Evolutionary conservation across 352 stramenopile species (phyloP).

Genomic region (Phytophthora foliorum): DNA sequence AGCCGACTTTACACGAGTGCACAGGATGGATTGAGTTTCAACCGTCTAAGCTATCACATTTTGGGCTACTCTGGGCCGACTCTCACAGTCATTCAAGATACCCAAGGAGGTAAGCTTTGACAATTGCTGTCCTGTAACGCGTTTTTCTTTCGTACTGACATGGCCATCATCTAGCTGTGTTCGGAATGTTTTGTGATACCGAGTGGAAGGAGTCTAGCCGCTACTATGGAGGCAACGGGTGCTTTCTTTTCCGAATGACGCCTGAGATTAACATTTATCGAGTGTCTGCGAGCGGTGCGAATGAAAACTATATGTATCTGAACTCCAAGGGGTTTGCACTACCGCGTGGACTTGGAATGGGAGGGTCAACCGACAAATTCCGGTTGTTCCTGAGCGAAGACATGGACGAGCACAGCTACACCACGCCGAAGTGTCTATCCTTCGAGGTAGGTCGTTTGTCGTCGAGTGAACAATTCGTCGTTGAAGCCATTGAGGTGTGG

Average conservation of each 20-base stretch:
- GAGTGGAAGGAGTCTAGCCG: conserved; percentile 88
- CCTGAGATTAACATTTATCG: conserved; percentile 75
- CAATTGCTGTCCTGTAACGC: background rate
- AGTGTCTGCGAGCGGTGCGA: conserved; percentile 51
- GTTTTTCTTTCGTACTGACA: background rate
- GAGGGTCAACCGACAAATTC: conserved; percentile 79
- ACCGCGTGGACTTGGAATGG: conserved; percentile 80
- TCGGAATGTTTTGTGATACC: conserved; percentile 89
- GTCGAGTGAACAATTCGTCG: conserved; percentile 61
- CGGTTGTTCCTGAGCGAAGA: conserved; percentile 87
- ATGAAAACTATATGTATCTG: conserved; percentile 88
- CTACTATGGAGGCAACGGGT: conserved; percentile 84
- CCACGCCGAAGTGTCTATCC: conserved; percentile 72
- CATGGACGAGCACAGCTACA: conserved; percentile 87
- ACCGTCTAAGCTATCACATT: conserved; percentile 84
- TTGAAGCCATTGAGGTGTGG: conserved; percentile 84
- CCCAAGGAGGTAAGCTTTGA: conserved; percentile 60
- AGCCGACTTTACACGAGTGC: conserved; percentile 83
- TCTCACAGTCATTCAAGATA: conserved; percentile 74
- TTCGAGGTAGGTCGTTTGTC: conserved; percentile 80
- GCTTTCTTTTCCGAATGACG: conserved; percentile 81
- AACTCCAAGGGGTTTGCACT: conserved; percentile 87
- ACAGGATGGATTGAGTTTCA: conserved; percentile 87
- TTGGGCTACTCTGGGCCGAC: conserved; percentile 83
- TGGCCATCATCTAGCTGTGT: conserved; percentile 57